A percentile compares a stretch with the other conserved stretches of the same genome.
phyloP scores from a whole-genome alignment of 352 stramenopile species.

The Peronosclerospora sorghi region DNA sequence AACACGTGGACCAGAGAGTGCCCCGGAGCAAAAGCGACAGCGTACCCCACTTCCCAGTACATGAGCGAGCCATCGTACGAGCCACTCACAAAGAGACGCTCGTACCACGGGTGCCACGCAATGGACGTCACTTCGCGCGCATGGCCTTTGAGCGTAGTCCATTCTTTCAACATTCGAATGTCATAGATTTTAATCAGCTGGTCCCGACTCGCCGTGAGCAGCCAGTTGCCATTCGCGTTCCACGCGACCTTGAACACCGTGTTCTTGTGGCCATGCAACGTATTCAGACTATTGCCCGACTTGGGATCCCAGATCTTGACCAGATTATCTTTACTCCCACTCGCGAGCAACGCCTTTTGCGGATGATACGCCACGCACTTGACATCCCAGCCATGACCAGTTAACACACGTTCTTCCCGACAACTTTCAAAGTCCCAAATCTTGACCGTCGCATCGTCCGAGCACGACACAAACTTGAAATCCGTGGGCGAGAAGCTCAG shows the following conservation, averaged over 20 bases:
- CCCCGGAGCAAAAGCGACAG: background rate
- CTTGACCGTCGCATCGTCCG: conserved; percentile 93
- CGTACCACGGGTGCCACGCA: conserved; percentile 95
- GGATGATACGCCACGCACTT: conserved; percentile 97
- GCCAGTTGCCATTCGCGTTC: conserved; percentile 97
- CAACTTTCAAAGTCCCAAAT: conserved; percentile 87
- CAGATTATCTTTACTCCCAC: conserved; percentile 94
- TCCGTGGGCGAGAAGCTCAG: conserved; percentile 94
- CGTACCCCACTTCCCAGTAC: conserved; percentile 93
- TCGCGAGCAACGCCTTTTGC: conserved; percentile 88
- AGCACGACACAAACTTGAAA: conserved; percentile 97
- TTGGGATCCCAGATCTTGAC: conserved; percentile 98
- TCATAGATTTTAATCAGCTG: conserved; percentile 98
- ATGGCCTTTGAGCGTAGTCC: conserved; percentile 91
- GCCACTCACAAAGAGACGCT: conserved; percentile 92
- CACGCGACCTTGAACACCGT: conserved; percentile 95
- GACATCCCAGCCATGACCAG: conserved; percentile 96
- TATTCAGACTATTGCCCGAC: conserved; percentile 86
- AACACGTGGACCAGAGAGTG: too few relatives aligned
- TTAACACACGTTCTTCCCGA: conserved; percentile 89
- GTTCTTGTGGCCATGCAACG: conserved; percentile 96
- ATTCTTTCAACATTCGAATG: conserved; percentile 94
- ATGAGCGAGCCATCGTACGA: conserved; percentile 95
- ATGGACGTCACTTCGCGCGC: conserved; percentile 93
- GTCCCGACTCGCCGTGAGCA: conserved; percentile 94